These are phyloP conservation scores for Rhodotorula taiwanensis DNA, from an alignment of 768 basidiomycete genomes.

Conservation along the genomic window DNA sequence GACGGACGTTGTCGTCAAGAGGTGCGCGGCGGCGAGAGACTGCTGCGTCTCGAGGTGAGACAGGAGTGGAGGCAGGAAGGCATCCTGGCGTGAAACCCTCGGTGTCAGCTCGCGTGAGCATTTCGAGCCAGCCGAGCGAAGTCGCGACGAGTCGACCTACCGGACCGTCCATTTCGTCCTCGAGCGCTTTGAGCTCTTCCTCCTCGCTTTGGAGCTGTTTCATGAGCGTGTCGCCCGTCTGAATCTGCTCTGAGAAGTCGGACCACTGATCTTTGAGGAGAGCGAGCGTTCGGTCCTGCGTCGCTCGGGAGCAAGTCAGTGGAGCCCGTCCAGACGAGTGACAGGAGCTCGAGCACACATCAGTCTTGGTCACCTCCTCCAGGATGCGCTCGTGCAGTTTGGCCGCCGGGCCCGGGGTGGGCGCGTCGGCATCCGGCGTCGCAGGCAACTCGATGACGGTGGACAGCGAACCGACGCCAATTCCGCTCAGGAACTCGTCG, in stretches of 20 bases:
- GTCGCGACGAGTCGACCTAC: neutral
- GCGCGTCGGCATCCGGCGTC: neutral
- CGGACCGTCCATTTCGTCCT: constrained; percentile 2
- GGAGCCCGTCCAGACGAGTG: too few relatives aligned
- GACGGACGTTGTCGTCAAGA: constrained; percentile 6
- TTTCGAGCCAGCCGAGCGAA: too few relatives aligned
- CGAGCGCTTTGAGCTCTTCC: constrained; percentile 11
- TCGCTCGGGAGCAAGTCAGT: neutral
- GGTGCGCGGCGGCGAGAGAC: constrained; percentile 17
- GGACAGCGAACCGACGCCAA: neutral
- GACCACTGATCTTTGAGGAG: constrained; percentile 16
- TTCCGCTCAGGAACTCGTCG: constrained; percentile 5
- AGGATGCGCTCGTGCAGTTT: neutral
- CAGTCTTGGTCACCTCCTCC: constrained; percentile 6
- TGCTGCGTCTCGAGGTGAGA: constrained; percentile 17
- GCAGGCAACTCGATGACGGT: neutral
- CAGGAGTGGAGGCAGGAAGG: constrained; percentile 17
- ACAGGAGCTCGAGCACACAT: too few relatives aligned
- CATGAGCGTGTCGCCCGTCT: constrained; percentile 1
- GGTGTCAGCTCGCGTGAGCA: neutral
- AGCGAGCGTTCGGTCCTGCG: constrained; percentile 20
- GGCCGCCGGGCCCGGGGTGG: neutral
- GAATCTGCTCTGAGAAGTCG: constrained; percentile 7
- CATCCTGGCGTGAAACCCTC: neutral
- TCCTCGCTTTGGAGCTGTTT: constrained; percentile 4